These are phyloP conservation scores for Halenospora varia DNA, from an alignment of 495 filamentous ascomycete species.

Conservation along the genomic window DNA sequence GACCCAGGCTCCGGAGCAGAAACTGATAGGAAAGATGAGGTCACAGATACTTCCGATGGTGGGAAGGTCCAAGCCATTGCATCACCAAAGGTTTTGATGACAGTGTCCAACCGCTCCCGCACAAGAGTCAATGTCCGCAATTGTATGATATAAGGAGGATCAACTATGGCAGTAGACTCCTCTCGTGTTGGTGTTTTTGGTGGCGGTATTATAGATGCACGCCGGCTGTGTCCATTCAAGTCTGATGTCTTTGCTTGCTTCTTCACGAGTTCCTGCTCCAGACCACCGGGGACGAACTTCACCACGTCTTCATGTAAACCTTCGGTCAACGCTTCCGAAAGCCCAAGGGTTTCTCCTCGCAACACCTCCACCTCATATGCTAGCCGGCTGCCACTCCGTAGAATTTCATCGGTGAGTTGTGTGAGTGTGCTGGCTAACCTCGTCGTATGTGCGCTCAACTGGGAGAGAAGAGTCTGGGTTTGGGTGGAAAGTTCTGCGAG, in stretches of 20 bases:
- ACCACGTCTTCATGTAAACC: constrained; percentile 62
- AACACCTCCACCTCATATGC: constrained; percentile 95
- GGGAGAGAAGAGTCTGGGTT: constrained; percentile 78
- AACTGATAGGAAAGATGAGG: constrained; percentile 76
- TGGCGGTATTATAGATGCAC: constrained; percentile 13
- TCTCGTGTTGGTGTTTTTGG: constrained; percentile 20
- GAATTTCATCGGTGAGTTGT: constrained; percentile 88
- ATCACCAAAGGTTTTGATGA: constrained; percentile 84
- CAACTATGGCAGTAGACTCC: constrained; percentile 27
- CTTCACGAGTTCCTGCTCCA: constrained; percentile 26
- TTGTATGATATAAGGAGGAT: constrained; percentile 69
- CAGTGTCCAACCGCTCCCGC: constrained; percentile 72
- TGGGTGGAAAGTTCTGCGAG: constrained; percentile 75
- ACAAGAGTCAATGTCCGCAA: constrained; percentile 82
- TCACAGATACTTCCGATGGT: constrained; percentile 68
- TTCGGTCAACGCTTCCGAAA: constrained; percentile 75
- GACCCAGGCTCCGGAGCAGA: constrained; percentile 67
- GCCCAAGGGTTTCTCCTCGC: constrained; percentile 73
- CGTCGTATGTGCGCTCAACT: constrained; percentile 82
- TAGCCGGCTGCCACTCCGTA: constrained; percentile 77
- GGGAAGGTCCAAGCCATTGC: constrained; percentile 92
- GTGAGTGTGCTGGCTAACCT: constrained; percentile 80
- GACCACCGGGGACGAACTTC: constrained; percentile 58
- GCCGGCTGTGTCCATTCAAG: constrained; percentile 12
- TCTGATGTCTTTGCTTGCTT: constrained; percentile 8